Percentiles rank a stretch among this genome's conserved stretches.
These are phyloP conservation scores for Suillus spraguei DNA, from an alignment of 768 basidiomycete genomes.

Conservation along the genomic window DNA sequence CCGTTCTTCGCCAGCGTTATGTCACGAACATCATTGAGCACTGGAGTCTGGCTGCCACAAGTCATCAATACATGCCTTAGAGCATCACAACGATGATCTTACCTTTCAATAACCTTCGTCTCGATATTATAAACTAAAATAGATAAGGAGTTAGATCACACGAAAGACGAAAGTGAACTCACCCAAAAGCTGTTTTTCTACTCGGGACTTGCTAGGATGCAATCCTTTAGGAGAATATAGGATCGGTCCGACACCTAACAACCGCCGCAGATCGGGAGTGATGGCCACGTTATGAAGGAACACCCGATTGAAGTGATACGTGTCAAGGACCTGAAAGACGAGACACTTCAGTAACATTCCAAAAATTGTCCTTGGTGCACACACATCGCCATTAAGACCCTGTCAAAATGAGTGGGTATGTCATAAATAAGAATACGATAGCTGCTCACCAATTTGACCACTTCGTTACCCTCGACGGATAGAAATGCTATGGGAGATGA, in stretches of 20 bases:
- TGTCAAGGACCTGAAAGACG: conserved; percentile 48
- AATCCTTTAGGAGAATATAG: conserved; percentile 62
- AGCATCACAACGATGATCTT: background rate
- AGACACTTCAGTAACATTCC: background rate
- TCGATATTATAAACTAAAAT: conserved; percentile 65
- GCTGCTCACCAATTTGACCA: conserved; percentile 56
- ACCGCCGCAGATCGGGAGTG: conserved; percentile 62
- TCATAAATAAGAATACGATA: conserved; percentile 2
- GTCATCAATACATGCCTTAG: conserved; percentile 15
- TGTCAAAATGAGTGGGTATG: conserved; percentile 25
- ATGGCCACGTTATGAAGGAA: conserved; percentile 72
- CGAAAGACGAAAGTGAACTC: conserved; percentile 20
- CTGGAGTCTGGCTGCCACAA: conserved; percentile 61
- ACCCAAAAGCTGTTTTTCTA: conserved; percentile 78
- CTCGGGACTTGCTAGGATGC: conserved; percentile 67
- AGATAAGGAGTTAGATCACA: background rate
- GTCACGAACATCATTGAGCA: conserved; percentile 72
- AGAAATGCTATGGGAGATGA: conserved; percentile 53
- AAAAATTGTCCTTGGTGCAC: conserved; percentile 14
- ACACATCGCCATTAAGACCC: conserved; percentile 63
- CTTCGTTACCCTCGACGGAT: conserved; percentile 66
- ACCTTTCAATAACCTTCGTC: conserved; percentile 70
- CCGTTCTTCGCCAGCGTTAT: conserved; percentile 66
- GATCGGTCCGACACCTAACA: conserved; percentile 70
- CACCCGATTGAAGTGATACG: conserved; percentile 61